phyloP scores from a whole-genome alignment of 306 rosid genomes.

The Glycyrrhiza uralensis region DNA sequence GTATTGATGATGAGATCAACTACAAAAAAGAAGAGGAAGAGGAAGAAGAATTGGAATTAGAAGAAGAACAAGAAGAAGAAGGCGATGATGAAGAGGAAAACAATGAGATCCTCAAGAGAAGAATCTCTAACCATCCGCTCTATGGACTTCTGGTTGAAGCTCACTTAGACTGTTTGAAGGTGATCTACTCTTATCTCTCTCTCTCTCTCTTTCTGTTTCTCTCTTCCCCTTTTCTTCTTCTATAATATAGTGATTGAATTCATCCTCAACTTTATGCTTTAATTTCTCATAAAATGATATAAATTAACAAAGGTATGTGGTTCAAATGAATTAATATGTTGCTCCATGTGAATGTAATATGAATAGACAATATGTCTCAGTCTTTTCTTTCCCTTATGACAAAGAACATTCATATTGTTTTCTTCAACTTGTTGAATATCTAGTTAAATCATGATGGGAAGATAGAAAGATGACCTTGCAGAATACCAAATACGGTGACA shows the following conservation, averaged over 20 bases:
- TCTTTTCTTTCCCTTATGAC: neutral
- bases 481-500: neutral
- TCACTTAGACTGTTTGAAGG: constrained; percentile 84
- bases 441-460: neutral
- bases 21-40: constrained; percentile 15
- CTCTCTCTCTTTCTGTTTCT: neutral
- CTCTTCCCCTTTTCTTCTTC: neutral
- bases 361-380: neutral
- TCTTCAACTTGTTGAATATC: neutral
- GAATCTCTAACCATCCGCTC: constrained; percentile 78
- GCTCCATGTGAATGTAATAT: neutral
- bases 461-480: neutral
- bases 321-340: neutral
- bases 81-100: constrained; percentile 6
- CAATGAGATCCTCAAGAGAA: constrained; percentile 61
- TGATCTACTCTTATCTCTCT: constrained; percentile 23
- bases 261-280: neutral
- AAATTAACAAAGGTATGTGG: neutral
- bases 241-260: neutral
- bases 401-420: neutral
- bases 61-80: neutral
- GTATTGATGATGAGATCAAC: neutral
- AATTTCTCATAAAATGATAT: neutral
- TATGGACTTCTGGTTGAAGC: constrained; percentile 56
- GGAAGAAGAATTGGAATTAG: neutral